Percentiles rank a stretch among this genome's conserved stretches.
These are phyloP conservation scores for Tetraselmis striata DNA, from an alignment of 139 green algal genomes.

Conservation along the genomic window DNA sequence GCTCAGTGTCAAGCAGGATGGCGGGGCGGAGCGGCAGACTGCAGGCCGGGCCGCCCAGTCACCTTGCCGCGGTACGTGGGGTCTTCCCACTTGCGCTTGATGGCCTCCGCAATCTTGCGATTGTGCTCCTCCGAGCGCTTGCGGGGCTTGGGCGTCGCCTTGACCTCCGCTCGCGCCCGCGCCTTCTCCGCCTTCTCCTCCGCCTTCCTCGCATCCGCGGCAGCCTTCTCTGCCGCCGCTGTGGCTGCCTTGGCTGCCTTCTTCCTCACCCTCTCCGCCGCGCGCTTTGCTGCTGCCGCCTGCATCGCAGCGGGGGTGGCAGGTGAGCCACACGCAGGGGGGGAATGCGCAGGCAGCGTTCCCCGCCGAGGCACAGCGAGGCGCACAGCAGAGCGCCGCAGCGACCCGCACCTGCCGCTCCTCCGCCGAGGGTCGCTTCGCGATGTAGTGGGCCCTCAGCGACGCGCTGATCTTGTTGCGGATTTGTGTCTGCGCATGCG, in stretches of 20 bases:
- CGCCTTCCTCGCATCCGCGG: too few relatives aligned
- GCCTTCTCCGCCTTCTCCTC: not conserved
- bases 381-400: not conserved
- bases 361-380: too few relatives aligned
- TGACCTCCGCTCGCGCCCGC: not conserved
- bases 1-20: too few relatives aligned
- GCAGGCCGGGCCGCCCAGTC: too few relatives aligned
- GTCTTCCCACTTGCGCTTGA: slow-evolving; percentile 36
- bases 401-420: not conserved
- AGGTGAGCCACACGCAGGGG: too few relatives aligned
- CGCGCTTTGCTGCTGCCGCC: not conserved
- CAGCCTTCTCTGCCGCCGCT: too few relatives aligned
- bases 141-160: not conserved
- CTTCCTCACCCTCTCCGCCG: not conserved
- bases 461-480: not conserved
- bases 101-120: slow-evolving; percentile 17
- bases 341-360: too few relatives aligned
- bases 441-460: not conserved
- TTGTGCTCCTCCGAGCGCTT: slow-evolving; percentile 12
- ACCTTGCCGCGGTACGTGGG: slow-evolving; percentile 23
- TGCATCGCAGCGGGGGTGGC: too few relatives aligned
- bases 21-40: too few relatives aligned
- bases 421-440: not conserved
- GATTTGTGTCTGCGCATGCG: not conserved
- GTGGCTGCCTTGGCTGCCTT: too few relatives aligned